Evolutionary conservation across 2,329 filamentous ascomycete genomes (phyloP), one percentile per base, ranked within the genome.

Genomic region (Trichoderma sp.): DNA sequence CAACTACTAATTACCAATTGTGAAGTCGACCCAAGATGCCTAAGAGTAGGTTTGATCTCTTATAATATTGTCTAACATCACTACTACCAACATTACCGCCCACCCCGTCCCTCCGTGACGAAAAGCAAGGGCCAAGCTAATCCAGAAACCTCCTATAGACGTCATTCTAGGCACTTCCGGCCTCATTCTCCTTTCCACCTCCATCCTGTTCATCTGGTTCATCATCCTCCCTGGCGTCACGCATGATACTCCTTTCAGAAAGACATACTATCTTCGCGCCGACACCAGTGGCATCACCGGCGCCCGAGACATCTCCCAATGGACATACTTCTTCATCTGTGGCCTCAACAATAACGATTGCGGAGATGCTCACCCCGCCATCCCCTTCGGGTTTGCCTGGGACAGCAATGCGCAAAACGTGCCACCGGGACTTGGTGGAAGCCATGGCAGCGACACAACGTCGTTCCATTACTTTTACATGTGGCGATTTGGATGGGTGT

Each of bases 401-500:
- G 78, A 87, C 24, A 81, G 81, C 3, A 76, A 84, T 77, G 82
- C 87, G 26, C 56, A 75, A 2, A 81, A 82, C 53, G 85, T 82
- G 0, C 88, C 88, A 18, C 63, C 73, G 0, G 79, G 77, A 6
- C 81, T 90, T n/a, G 77, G 82, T 47, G 87, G 91, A 53, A 71
- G 74, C 11, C 85, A 90, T 76, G 88, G 84, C 72, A 82, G 83
- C 72, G 74, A 82, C 72, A 90, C 88, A 4, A 91, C 89, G 6
- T 87, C 86, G 74, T 80, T 74, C 26, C 82, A 83, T 74, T 97
- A 91, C 85, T 98, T 88, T 84, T 93, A 94, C 83, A 87, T 96
- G 79, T 97, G 94, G 84, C 90, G 95, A 53, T 97, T 98, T 84
- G 92, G 93, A 81, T 98, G 95, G 88, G 93, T 95, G 47, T 96